These are phyloP conservation scores for Lepidium didymum DNA, from an alignment of 345 rosid genomes.

Conservation along the genomic window DNA sequence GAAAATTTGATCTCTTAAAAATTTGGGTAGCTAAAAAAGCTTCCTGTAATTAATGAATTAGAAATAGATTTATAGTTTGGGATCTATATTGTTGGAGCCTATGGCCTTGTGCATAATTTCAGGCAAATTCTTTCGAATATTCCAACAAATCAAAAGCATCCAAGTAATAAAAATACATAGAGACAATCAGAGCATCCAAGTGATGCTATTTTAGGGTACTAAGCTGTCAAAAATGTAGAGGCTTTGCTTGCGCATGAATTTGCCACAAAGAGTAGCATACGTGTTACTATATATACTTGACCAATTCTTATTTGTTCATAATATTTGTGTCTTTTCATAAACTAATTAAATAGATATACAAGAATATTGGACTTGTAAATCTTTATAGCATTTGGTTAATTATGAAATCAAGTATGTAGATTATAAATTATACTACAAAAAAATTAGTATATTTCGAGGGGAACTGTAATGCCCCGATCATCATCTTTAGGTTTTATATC, in stretches of 20 bases:
- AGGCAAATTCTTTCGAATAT: background rate
- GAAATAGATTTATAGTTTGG: background rate
- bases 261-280: slow-evolving; percentile 20
- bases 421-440: background rate
- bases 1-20: background rate
- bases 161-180: slow-evolving; percentile 10
- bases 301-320: slow-evolving; percentile 9
- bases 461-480: too few relatives aligned
- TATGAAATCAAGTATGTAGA: background rate
- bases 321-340: background rate
- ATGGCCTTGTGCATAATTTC: slow-evolving; percentile 6
- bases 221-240: slow-evolving; percentile 20
- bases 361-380: background rate
- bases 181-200: too few relatives aligned
- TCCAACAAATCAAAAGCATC: slow-evolving; percentile 16
- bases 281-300: slow-evolving; percentile 20
- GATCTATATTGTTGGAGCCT: background rate
- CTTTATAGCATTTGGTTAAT: background rate
- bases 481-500: too few relatives aligned
- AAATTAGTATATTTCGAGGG: too few relatives aligned
- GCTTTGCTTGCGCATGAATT: slow-evolving; percentile 23
- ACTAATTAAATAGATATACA: background rate
- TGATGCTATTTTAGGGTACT: slow-evolving; percentile 23
- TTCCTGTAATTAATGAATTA: background rate
- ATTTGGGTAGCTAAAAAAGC: background rate